Conservation (phyloP, 495 filamentous ascomycete species). For the Arthonia radiata region DNA sequence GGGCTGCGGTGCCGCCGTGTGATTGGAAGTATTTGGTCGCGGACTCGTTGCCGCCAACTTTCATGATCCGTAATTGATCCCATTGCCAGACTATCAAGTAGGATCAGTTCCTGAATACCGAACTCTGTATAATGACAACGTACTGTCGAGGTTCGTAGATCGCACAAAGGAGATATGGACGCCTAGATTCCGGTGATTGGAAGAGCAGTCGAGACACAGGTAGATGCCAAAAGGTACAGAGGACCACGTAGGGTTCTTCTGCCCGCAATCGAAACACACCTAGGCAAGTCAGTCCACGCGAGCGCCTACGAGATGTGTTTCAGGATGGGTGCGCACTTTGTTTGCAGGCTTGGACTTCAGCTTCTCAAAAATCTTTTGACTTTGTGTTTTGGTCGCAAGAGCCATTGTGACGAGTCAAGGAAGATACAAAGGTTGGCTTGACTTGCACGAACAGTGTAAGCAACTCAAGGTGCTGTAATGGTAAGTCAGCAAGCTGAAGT, state of each 20-base stretch:
- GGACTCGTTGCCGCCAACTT: slow-evolving; percentile 92
- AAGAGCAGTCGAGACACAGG: slow-evolving; percentile 89
- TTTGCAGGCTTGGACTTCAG: slow-evolving; percentile 81
- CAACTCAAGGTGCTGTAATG: no score
- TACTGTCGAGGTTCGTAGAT: slow-evolving; percentile 95
- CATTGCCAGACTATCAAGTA: slow-evolving; percentile 79
- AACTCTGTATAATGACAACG: slow-evolving; percentile 12
- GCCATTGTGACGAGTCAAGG: slow-evolving; percentile 33
- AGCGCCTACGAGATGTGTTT: background rate
- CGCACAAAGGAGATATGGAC: slow-evolving; percentile 96
- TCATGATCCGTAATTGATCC: slow-evolving; percentile 96
- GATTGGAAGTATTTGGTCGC: slow-evolving; percentile 94
- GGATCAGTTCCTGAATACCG: slow-evolving; percentile 5
- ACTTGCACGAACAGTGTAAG: no score
- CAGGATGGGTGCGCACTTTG: slow-evolving; percentile 30
- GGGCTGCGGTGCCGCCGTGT: slow-evolving; percentile 76
- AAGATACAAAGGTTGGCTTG: no score
- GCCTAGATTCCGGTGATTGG: slow-evolving; percentile 74
- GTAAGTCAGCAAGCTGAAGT: no score
- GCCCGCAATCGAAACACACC: slow-evolving; percentile 93
- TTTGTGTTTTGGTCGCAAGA: slow-evolving; percentile 75
- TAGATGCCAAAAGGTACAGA: slow-evolving; percentile 96
- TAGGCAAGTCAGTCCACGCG: slow-evolving; percentile 14
- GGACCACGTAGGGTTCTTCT: slow-evolving; percentile 95
- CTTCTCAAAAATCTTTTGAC: slow-evolving; percentile 95